Conservation (phyloP, 225 moss, liverwort and hornwort genomes). For the Lunularia cruciata region DNA sequence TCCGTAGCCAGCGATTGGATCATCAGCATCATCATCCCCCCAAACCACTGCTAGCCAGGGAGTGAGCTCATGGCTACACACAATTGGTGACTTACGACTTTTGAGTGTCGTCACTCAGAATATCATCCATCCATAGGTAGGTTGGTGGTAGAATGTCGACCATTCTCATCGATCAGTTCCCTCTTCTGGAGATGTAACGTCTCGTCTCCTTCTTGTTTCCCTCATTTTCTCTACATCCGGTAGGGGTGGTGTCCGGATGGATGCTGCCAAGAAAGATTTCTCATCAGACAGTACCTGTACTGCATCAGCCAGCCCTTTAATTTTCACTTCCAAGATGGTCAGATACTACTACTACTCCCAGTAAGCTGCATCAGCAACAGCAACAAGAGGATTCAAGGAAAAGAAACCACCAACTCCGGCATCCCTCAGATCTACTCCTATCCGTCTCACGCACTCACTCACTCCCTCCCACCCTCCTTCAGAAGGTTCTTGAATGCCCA, state of each 20-base stretch:
- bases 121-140: neutral
- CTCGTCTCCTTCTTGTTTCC: constrained; percentile 1
- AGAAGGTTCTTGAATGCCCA: neutral
- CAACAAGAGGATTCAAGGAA: neutral
- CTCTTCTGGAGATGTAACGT: neutral
- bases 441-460: neutral
- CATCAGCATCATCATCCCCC: neutral
- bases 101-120: neutral
- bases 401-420: neutral
- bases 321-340: neutral
- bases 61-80: neutral
- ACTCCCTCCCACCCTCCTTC: neutral
- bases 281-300: neutral
- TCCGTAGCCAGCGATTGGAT: neutral
- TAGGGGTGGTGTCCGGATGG: neutral
- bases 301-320: neutral
- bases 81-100: neutral
- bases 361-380: neutral
- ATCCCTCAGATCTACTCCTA: neutral
- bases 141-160: constrained; percentile 5
- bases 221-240: neutral
- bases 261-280: neutral
- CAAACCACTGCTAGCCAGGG: neutral
- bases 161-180: neutral
- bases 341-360: neutral